Base-by-base conservation (phyloP, 148 eudicot species). In the Rhododendron williamsianum region DNA sequence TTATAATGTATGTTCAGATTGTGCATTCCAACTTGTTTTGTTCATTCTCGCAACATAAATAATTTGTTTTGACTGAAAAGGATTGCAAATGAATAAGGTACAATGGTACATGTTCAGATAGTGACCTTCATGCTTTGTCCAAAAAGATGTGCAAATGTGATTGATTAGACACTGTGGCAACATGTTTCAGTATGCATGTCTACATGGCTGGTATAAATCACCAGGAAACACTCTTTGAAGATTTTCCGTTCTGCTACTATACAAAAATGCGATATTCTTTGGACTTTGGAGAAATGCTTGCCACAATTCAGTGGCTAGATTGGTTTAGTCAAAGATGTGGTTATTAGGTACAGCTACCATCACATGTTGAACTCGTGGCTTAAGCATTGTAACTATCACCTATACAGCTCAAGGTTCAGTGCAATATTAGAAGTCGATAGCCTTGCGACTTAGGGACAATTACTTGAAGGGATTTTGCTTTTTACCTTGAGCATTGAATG, bases 71-170 rank as follows among this genome's bases (percentile, higher is more conserved):
- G 19, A 30, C 76, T 71, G 76, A 71, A 67, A 63, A 9, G 36
- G 45, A 48, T 86, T 84, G n/a, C 49, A 36, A 86, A 85, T 83
- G 30, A 52, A 83, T 35, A 78, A 58, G 76, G 2, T 71, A 30
- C 76, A 33, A 71, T 83, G 56, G 19, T 33, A n/a, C 27, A 12
- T 19, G 21, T 36, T 81, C 9, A 23, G 48, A 33, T 46, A 35
- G 23, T 71, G 51, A 8, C 10, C 69, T 60, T 60, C 33, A 63
- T 11, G 27, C 46, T 73, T 27, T 4, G 60, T 19, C 3, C 16
- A 6, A 65, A 41, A 3, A 71, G 27, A 69, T 86, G 86, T 76
- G 30, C 60, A 83, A n/a, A 51, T 30, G 67, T 80, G 3, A 51
- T 52, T 4, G n/a, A 51, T 13, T 15, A 8, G 36, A 52, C 65